A percentile compares a stretch with the other conserved stretches of the same genome.
Conservation (phyloP, 345 rosid species). For the Luvunga scandens region DNA sequence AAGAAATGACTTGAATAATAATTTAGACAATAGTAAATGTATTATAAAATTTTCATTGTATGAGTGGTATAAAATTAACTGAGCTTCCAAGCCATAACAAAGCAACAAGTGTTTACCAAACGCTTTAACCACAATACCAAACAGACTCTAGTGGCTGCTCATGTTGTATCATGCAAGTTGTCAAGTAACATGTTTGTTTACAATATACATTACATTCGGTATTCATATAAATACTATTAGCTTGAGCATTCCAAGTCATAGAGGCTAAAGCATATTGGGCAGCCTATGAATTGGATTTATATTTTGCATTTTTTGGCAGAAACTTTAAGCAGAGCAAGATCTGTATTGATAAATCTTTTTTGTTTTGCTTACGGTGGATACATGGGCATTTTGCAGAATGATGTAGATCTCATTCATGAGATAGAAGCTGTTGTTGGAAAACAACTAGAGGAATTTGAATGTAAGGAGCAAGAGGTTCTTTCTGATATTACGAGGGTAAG, state of each 20-base stretch:
- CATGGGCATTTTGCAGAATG: constrained; percentile 51
- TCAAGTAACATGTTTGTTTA: background rate
- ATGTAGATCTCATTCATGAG: constrained; percentile 66
- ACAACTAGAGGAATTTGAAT: constrained; percentile 59
- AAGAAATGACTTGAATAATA: too few species aligned
- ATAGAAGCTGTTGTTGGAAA: constrained; percentile 74
- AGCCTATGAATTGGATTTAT: background rate
- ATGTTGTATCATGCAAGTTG: background rate
- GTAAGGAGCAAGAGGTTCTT: constrained; percentile 75
- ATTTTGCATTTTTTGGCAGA: background rate
- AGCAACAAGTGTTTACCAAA: too few species aligned
- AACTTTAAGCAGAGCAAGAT: background rate
- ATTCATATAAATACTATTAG: background rate
- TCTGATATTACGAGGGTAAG: constrained; percentile 68
- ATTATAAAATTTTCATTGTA: too few species aligned
- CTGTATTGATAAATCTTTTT: background rate
- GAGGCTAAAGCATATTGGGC: too few species aligned
- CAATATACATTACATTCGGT: background rate
- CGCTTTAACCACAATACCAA: too few species aligned
- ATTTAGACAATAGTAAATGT: too few species aligned
- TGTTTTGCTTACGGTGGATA: constrained; percentile 16
- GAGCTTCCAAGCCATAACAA: too few species aligned
- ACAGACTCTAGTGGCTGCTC: too few species aligned
- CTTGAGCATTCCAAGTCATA: background rate
- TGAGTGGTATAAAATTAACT: too few species aligned